Evolutionary conservation across 164 flowering plant species (phyloP).

Genomic region (Annona squamosa): DNA sequence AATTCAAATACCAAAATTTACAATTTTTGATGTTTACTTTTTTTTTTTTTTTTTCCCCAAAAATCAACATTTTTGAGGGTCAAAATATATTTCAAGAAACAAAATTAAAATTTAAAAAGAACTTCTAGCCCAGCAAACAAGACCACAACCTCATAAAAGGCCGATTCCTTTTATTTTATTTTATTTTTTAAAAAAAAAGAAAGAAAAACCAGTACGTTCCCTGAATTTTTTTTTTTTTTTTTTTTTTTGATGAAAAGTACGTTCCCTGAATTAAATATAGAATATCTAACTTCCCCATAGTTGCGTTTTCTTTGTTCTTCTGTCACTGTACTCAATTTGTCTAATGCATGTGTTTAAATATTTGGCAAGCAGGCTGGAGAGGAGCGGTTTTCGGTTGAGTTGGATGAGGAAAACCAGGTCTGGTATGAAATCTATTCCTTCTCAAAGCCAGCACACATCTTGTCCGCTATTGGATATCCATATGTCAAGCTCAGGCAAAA

Average conservation of each 20-base stretch:
- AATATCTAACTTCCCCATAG: background rate
- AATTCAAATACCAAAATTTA: too few species aligned
- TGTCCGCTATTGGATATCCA: constrained; percentile 70
- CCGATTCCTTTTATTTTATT: too few species aligned
- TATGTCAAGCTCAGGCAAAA: constrained; percentile 67
- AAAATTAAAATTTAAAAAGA: too few species aligned
- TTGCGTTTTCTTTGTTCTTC: background rate
- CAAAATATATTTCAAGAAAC: too few species aligned
- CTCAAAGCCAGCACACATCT: constrained; percentile 79
- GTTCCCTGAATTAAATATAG: background rate
- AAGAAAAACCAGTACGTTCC: background rate
- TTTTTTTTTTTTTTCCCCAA: too few species aligned
- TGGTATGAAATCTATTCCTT: constrained; percentile 93
- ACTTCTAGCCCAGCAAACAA: too few species aligned
- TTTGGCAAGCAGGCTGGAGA: constrained; percentile 69
- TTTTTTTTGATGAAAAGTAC: too few species aligned
- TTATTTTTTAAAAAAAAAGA: too few species aligned
- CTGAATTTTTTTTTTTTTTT: too few species aligned
- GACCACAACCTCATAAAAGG: too few species aligned
- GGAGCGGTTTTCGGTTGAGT: constrained; percentile 80
- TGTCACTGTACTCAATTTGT: background rate
- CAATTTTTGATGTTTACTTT: too few species aligned
- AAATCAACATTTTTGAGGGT: too few species aligned
- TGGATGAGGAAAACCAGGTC: constrained; percentile 76
- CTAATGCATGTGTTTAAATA: background rate